phyloP scores from a whole-genome alignment of 1,284 basidiomycete genomes.

The Fomitopsis pinicola region DNA sequence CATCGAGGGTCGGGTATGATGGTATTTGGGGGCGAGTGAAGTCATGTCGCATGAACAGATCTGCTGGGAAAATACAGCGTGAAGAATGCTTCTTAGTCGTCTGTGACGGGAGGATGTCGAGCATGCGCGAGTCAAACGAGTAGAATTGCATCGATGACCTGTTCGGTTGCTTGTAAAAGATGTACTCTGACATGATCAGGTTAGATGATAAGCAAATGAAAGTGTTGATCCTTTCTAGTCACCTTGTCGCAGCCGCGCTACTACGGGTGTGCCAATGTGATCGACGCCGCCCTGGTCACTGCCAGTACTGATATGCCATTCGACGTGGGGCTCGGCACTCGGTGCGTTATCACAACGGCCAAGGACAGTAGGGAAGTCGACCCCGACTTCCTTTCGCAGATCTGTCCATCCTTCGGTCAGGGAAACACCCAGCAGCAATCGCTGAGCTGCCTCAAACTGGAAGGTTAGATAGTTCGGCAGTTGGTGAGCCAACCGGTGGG shows the following conservation, averaged over 20 bases:
- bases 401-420: too few relatives aligned
- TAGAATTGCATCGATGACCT: slow-evolving; percentile 1
- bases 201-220: neutral
- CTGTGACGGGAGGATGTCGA: neutral
- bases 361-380: too few relatives aligned
- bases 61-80: neutral
- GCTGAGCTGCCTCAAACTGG: neutral
- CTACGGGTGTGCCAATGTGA: too few relatives aligned
- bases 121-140: neutral
- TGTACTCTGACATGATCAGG: too few relatives aligned
- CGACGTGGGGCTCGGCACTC: too few relatives aligned
- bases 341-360: too few relatives aligned
- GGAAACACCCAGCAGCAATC: too few relatives aligned
- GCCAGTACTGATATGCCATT: too few relatives aligned
- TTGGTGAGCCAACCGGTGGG: neutral
- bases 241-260: too few relatives aligned
- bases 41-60: neutral
- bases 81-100: neutral
- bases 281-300: too few relatives aligned
- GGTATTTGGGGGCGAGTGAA: neutral
- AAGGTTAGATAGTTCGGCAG: neutral
- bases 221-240: neutral
- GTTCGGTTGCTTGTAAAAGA: neutral
- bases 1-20: neutral
- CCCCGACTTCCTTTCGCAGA: too few relatives aligned